Percentiles rank a stretch among this genome's conserved stretches.
Evolutionary conservation across 1,139 yeast genomes (phyloP).

Genomic region (Geotrichum cucujoidarum): DNA sequence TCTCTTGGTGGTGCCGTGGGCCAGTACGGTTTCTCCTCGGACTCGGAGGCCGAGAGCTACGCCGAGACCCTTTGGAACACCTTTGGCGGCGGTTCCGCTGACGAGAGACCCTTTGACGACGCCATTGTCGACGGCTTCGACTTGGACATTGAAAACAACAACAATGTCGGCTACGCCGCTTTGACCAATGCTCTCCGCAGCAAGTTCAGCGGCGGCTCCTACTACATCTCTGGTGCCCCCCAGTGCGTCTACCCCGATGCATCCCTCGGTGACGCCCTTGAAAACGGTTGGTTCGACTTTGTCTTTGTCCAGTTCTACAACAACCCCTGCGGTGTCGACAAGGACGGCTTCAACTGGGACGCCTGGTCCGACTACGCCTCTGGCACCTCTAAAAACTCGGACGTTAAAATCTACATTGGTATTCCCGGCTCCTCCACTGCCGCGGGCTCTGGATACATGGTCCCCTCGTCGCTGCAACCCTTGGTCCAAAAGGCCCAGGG

Average conservation of each 20-base stretch:
- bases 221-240: slow-evolving; percentile 87
- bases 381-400: slow-evolving; percentile 50
- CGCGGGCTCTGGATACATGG: slow-evolving; percentile 57
- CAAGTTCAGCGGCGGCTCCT: slow-evolving; percentile 45
- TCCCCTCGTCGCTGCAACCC: slow-evolving; percentile 23
- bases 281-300: slow-evolving; percentile 64
- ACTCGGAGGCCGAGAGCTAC: slow-evolving; percentile 56
- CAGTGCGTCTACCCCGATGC: slow-evolving; percentile 93
- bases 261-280: slow-evolving; percentile 61
- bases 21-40: slow-evolving; percentile 61
- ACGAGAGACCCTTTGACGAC: slow-evolving; percentile 68
- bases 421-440: slow-evolving; percentile 65
- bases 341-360: slow-evolving; percentile 55
- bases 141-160: slow-evolving; percentile 59
- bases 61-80: slow-evolving; percentile 76
- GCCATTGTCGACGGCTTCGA: slow-evolving; percentile 66
- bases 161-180: slow-evolving; percentile 49
- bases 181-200: slow-evolving; percentile 50
- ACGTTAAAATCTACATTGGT: slow-evolving; percentile 60
- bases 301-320: slow-evolving; percentile 91
- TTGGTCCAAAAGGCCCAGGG: slow-evolving; percentile 21
- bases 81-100: slow-evolving; percentile 68
- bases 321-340: slow-evolving; percentile 55
- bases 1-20: slow-evolving; percentile 86
- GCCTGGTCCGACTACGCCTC: slow-evolving; percentile 71